These are phyloP conservation scores for Fragilaria crotonensis DNA, from an alignment of 108 stramenopile species.

Conservation along the genomic window DNA sequence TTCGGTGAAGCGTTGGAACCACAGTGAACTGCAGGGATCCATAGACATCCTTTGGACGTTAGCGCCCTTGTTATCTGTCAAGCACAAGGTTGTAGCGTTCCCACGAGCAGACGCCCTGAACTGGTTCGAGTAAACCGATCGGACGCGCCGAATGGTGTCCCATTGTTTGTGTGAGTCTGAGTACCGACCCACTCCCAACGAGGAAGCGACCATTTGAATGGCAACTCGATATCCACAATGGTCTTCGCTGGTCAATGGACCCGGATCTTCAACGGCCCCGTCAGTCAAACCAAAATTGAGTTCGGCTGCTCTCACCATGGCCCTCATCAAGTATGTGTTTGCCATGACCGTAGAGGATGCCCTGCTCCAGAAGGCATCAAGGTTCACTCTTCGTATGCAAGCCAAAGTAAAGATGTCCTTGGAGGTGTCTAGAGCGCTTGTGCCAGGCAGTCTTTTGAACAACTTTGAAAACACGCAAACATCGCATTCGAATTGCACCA, in stretches of 20 bases:
- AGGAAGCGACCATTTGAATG: slow-evolving; percentile 19
- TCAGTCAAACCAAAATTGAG: too few species aligned
- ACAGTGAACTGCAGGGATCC: background rate
- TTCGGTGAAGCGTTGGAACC: background rate
- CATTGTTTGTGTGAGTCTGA: slow-evolving; percentile 14
- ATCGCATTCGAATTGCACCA: background rate
- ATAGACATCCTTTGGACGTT: background rate
- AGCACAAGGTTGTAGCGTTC: background rate
- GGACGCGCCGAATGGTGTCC: slow-evolving; percentile 12
- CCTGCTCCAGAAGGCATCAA: slow-evolving; percentile 45
- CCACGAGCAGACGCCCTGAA: background rate
- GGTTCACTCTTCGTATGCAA: slow-evolving; percentile 25
- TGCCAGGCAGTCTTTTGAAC: too few species aligned
- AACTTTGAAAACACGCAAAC: background rate
- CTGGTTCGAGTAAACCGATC: background rate
- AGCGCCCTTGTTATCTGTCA: background rate
- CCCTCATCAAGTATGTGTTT: background rate
- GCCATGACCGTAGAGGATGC: slow-evolving; percentile 24
- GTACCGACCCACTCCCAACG: slow-evolving; percentile 12
- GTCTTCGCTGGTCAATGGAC: slow-evolving; percentile 16
- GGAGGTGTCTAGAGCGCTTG: too few species aligned
- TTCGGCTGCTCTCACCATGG: too few species aligned
- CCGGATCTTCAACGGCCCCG: background rate
- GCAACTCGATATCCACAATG: slow-evolving; percentile 18
- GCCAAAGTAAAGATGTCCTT: background rate